These are phyloP conservation scores for Monosporozyma siamensis DNA, from an alignment of 805 yeast species.

Conservation along the genomic window DNA sequence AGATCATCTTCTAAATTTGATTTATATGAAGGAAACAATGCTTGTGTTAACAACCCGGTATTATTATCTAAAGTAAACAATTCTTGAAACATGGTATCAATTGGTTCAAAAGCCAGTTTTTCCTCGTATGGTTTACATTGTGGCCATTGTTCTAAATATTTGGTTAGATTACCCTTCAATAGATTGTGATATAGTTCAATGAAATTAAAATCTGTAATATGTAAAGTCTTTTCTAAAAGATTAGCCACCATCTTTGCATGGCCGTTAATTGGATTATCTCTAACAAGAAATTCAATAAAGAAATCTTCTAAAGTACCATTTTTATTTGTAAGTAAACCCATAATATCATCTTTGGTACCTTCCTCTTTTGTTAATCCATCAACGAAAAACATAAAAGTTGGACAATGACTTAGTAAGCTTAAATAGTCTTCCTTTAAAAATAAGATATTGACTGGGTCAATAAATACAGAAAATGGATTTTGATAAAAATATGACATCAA, in stretches of 20 bases:
- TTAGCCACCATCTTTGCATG: constrained; percentile 23
- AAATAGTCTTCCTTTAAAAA: constrained; percentile 23
- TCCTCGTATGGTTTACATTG: constrained; percentile 13
- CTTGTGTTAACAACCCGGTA: constrained; percentile 25
- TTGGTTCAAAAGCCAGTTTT: constrained; percentile 22
- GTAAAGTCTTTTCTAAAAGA: constrained; percentile 18
- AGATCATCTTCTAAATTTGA: constrained; percentile 27
- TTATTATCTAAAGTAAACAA: constrained; percentile 27
- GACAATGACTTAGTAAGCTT: constrained; percentile 22
- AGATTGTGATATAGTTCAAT: constrained; percentile 27
- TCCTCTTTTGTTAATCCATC: constrained; percentile 23
- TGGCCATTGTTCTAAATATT: constrained; percentile 23
- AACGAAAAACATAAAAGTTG: constrained; percentile 29
- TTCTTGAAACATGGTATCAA: constrained; percentile 29
- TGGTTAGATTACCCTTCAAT: constrained; percentile 17
- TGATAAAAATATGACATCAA: constrained; percentile 30
- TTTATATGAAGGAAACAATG: constrained; percentile 26
- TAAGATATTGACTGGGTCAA: constrained; percentile 28
- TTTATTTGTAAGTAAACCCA: constrained; percentile 18
- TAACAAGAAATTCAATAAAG: constrained; percentile 27
- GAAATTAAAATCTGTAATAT: constrained; percentile 23
- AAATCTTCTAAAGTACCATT: constrained; percentile 22
- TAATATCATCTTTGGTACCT: constrained; percentile 22
- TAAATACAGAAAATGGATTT: constrained; percentile 29
- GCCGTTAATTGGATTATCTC: constrained; percentile 29